phyloP scores from a whole-genome alignment of 768 basidiomycete genomes.

The Boletus reticuloceps region DNA sequence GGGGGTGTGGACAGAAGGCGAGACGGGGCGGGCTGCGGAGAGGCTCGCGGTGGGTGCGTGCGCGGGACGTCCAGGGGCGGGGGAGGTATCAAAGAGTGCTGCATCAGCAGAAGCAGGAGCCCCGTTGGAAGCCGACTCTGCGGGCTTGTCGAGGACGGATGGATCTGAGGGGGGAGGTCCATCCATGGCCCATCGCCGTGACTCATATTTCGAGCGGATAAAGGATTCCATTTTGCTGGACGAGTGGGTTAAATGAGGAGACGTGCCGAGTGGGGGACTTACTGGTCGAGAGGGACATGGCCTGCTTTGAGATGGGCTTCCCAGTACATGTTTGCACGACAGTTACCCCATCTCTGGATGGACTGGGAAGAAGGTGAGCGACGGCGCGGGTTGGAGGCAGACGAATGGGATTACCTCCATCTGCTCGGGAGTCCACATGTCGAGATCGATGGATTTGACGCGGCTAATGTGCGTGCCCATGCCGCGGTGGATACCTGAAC shows the following conservation, averaged over 20 bases:
- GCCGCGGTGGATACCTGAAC: conserved; percentile 94
- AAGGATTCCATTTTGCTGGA: conserved; percentile 95
- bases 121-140: conserved; percentile 12
- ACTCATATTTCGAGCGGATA: conserved; percentile 96
- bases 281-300: conserved; percentile 95
- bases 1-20: conserved; percentile 26
- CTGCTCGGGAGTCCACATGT: conserved; percentile 97
- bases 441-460: conserved; percentile 96
- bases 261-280: conserved; percentile 32
- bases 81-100: conserved; percentile 7
- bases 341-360: conserved; percentile 94
- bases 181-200: conserved; percentile 89
- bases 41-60: conserved; percentile 15
- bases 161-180: conserved; percentile 84
- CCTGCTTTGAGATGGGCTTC: conserved; percentile 92
- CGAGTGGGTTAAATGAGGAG: neutral
- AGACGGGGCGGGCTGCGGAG: conserved; percentile 28
- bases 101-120: neutral
- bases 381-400: neutral
- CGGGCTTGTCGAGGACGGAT: conserved; percentile 58
- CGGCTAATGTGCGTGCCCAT: conserved; percentile 99
- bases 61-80: neutral
- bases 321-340: conserved; percentile 93
- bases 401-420: conserved; percentile 65
- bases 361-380: conserved; percentile 40